A percentile compares a stretch with the other conserved stretches of the same genome.
These are phyloP conservation scores for Cyathus striatus DNA, from an alignment of 768 basidiomycete species.

Conservation along the genomic window DNA sequence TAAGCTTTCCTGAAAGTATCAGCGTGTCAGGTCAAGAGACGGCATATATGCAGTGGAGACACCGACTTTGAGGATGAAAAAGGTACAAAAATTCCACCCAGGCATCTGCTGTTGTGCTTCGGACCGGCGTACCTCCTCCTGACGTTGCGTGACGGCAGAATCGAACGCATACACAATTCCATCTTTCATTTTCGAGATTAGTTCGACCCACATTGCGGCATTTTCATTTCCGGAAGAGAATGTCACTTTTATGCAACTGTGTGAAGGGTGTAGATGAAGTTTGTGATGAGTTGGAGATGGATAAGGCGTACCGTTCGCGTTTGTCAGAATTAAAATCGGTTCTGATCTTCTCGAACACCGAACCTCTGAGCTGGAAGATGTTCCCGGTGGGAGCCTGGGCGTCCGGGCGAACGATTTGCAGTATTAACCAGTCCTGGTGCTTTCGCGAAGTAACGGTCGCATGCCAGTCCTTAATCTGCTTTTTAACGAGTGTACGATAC, in stretches of 20 bases:
- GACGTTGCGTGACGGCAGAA: conserved; percentile 64
- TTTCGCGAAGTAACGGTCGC: conserved; percentile 55
- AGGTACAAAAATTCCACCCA: conserved; percentile 98
- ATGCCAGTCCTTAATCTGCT: conserved; percentile 94
- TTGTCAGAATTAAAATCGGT: conserved; percentile 90
- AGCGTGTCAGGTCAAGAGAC: conserved; percentile 11
- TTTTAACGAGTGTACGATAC: conserved; percentile 74
- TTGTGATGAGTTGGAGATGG: conserved; percentile 5
- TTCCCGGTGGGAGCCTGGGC: conserved; percentile 49
- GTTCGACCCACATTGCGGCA: conserved; percentile 82
- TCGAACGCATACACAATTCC: conserved; percentile 84
- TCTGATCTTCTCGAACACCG: conserved; percentile 84
- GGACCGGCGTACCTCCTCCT: conserved; percentile 87
- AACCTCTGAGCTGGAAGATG: conserved; percentile 81
- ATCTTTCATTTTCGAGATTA: conserved; percentile 87
- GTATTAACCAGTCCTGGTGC: conserved; percentile 91
- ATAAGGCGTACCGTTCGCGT: conserved; percentile 61
- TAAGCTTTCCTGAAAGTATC: conserved; percentile 73
- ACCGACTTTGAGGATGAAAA: conserved; percentile 88
- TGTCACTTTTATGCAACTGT: conserved; percentile 76
- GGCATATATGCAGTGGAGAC: neutral
- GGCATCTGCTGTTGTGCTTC: conserved; percentile 89
- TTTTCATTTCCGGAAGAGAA: conserved; percentile 71
- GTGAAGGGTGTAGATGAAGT: conserved; percentile 3
- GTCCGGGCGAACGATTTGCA: conserved; percentile 80